A percentile compares a stretch with the other conserved stretches of the same genome.
phyloP scores from a whole-genome alignment of 768 basidiomycete genomes.

The Lentinula aciculospora region DNA sequence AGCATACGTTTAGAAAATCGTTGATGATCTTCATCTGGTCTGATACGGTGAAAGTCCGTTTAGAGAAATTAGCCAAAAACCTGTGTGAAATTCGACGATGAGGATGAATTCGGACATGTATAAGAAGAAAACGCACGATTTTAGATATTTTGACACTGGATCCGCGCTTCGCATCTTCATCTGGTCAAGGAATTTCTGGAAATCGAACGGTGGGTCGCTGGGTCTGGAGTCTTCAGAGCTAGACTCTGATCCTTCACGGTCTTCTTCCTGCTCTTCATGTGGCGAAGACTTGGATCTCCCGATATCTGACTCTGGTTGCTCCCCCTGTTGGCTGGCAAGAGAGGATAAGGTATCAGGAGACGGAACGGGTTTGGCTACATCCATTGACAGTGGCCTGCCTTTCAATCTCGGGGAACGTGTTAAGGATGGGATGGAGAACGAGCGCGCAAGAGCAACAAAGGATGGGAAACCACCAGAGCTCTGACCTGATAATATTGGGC shows the following conservation, averaged over 20 bases:
- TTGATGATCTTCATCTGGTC: constrained; percentile 96
- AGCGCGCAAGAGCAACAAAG: constrained; percentile 60
- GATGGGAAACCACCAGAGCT: constrained; percentile 31
- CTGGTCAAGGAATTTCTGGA: constrained; percentile 92
- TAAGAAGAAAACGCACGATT: constrained; percentile 62
- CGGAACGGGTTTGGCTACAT: constrained; percentile 51
- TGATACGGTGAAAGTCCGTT: constrained; percentile 83
- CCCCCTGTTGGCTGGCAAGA: constrained; percentile 36
- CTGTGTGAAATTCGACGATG: constrained; percentile 32
- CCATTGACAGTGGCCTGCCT: constrained; percentile 51
- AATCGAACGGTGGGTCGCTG: constrained; percentile 67
- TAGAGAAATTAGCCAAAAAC: constrained; percentile 90
- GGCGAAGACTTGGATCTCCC: not conserved
- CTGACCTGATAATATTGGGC: constrained; percentile 15
- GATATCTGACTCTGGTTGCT: constrained; percentile 8
- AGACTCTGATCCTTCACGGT: not conserved
- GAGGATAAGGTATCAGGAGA: constrained; percentile 52
- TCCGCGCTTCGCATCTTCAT: constrained; percentile 87
- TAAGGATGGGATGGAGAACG: constrained; percentile 51
- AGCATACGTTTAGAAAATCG: constrained; percentile 80
- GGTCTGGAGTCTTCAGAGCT: constrained; percentile 3
- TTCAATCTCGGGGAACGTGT: constrained; percentile 22
- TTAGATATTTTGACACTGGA: constrained; percentile 89
- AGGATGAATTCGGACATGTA: not conserved
- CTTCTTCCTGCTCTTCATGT: not conserved